Evolutionary conservation across 2,329 filamentous ascomycete genomes (phyloP), one percentile per base, ranked within the genome.

Genomic region (Apiospora marii): DNA sequence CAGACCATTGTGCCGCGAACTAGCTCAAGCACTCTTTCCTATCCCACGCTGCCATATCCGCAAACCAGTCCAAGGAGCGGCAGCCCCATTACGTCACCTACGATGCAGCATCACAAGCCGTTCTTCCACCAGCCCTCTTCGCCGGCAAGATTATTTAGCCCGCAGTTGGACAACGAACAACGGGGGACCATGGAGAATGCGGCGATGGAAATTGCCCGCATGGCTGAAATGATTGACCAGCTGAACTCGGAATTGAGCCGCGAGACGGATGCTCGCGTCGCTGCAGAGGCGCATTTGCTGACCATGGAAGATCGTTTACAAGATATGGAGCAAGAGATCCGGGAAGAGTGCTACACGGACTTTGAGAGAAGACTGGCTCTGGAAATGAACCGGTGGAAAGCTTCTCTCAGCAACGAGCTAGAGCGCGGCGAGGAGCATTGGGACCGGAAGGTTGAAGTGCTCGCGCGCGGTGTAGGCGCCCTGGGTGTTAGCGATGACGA

Each of bases 261-360:
- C 67, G 94, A 98, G 81, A 89, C 91, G 19, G 89, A 93, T 64
- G 88, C 90, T 0, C 89, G 95, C 2, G 84, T 90, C 68, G 90
- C 93, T 48, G 91, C 92, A 3, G 95, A 98, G 79, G 88, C 92
- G 1, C 92, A 92, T 75, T 89, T 96, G 74, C 85, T 91, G 49
- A 91, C 90, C 4, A 91, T 93, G 83, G 89, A 94, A 61, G 91
- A 94, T 34, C 82, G 88, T 5, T 84, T 91, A 78, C 77, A 90
- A 5, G 89, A 92, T 70, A 85, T 97, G 16, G 96, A 99, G 80
- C 91, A 93, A 77, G 92, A 92, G 7, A 90, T 98, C 43, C 92
- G 96, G 30, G 96, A 98, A 79, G 96, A 98, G 76, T 96, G 95
- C 77, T 95, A 92, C 76, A 87, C 85, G 2, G 96, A 98, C 79